Percentiles rank a stretch among this genome's conserved stretches.
These are phyloP conservation scores for Huntiella decipiens DNA, from an alignment of 2,329 filamentous ascomycete species.

Conservation along the genomic window DNA sequence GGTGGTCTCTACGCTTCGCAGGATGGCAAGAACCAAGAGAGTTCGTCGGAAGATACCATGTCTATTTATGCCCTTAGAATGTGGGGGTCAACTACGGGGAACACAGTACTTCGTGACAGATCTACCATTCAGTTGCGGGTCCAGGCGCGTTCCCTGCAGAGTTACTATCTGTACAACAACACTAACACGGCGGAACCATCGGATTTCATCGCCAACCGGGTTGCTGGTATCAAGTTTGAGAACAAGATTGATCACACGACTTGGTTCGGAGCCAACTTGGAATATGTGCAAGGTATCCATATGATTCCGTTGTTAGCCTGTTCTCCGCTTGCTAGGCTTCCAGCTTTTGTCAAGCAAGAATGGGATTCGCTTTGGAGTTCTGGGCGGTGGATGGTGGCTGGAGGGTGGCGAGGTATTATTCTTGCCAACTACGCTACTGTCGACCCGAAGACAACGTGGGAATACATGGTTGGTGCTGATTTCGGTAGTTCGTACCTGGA, in stretches of 20 bases:
- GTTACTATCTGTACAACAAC: constrained; percentile 64
- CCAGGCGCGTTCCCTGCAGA: constrained; percentile 50
- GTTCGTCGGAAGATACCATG: constrained; percentile 78
- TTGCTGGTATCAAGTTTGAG: constrained; percentile 58
- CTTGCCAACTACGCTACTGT: constrained; percentile 66
- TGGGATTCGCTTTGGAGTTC: constrained; percentile 63
- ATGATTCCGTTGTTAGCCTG: constrained; percentile 60
- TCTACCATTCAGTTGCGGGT: constrained; percentile 73
- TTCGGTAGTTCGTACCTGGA: constrained; percentile 57
- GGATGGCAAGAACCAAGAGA: constrained; percentile 73
- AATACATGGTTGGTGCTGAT: constrained; percentile 49
- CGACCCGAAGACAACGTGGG: constrained; percentile 48
- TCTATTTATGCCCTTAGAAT: constrained; percentile 76
- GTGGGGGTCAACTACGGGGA: constrained; percentile 69
- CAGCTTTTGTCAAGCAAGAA: constrained; percentile 59
- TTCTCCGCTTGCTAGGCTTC: constrained; percentile 46
- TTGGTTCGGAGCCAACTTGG: constrained; percentile 58
- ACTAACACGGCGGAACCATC: constrained; percentile 52
- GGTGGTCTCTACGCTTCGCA: constrained; percentile 52
- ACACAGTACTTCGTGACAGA: constrained; percentile 58
- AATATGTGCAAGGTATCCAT: constrained; percentile 62
- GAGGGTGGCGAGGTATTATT: constrained; percentile 74
- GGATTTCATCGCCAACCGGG: constrained; percentile 67
- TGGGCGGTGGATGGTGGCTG: constrained; percentile 45
- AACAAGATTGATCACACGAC: constrained; percentile 91